Evolutionary conservation across 2,329 filamentous ascomycete species (phyloP).

Genomic region (Macrophomina tecta): DNA sequence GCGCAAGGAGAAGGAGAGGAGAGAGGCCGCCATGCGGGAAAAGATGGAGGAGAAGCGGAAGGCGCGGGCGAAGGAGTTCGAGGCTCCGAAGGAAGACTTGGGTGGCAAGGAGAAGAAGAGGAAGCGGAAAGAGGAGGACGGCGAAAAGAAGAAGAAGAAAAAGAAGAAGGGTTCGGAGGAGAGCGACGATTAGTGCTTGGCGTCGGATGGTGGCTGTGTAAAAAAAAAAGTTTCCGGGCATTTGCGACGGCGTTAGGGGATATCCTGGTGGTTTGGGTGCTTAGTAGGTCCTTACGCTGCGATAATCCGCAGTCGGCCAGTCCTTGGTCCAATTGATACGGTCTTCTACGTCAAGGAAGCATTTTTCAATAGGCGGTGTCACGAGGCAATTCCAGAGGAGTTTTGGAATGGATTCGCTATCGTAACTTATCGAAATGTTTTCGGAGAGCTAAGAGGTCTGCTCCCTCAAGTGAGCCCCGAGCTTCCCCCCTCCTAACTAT

Average conservation of each 20-base stretch:
- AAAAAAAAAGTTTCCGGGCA: slow-evolving; percentile 12
- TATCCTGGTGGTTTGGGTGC: slow-evolving; percentile 23
- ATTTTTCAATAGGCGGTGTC: too few species aligned
- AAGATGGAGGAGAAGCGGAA: slow-evolving; percentile 89
- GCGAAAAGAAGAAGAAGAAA: slow-evolving; percentile 50
- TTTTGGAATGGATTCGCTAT: too few species aligned
- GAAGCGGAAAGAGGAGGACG: slow-evolving; percentile 52
- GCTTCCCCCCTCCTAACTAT: slow-evolving; percentile 9
- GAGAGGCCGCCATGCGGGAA: slow-evolving; percentile 81
- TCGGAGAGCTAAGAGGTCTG: too few species aligned
- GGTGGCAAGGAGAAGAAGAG: slow-evolving; percentile 59
- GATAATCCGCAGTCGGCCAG: not conserved
- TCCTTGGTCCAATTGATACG: slow-evolving; percentile 6
- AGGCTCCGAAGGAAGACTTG: slow-evolving; percentile 79
- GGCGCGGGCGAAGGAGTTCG: slow-evolving; percentile 83
- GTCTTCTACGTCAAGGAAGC: not conserved
- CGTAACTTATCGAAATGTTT: too few species aligned
- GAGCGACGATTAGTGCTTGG: slow-evolving; percentile 4
- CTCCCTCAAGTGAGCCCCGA: too few species aligned
- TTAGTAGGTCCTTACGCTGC: slow-evolving; percentile 2
- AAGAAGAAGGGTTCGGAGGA: slow-evolving; percentile 38
- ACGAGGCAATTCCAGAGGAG: too few species aligned
- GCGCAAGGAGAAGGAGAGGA: slow-evolving; percentile 76
- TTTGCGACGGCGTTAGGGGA: slow-evolving; percentile 19
- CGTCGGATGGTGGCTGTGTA: slow-evolving; percentile 1